A percentile compares a stretch with the other conserved stretches of the same genome.
Conservation (phyloP, 2,329 filamentous ascomycete species). For the Gaeumannomyces tritici region DNA sequence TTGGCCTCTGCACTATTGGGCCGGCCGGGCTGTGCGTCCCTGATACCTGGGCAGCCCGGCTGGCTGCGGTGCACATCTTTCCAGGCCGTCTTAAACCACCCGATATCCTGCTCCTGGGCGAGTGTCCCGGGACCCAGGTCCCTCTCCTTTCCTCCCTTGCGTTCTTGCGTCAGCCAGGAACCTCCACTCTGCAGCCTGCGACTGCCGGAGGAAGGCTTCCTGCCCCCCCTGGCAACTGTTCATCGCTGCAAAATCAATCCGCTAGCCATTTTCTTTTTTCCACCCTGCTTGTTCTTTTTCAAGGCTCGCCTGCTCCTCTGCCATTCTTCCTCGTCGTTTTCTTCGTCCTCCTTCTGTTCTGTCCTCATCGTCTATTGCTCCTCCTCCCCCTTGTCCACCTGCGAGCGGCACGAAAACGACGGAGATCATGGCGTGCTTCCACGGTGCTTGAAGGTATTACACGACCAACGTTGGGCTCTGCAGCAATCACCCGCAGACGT, state of each 20-base stretch:
- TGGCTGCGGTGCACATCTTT: not conserved
- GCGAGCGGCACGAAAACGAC: not conserved
- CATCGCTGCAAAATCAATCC: not conserved
- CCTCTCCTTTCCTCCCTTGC: not conserved
- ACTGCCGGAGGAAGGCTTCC: not conserved
- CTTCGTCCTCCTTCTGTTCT: not conserved
- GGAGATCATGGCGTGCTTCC: slow-evolving; percentile 4
- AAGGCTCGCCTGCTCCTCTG: slow-evolving; percentile 4
- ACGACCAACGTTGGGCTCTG: slow-evolving; percentile 13
- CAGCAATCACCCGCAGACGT: not conserved
- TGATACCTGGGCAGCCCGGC: not conserved
- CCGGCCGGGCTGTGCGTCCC: not conserved
- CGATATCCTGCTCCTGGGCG: not conserved
- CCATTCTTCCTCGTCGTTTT: not conserved
- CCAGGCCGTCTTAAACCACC: not conserved
- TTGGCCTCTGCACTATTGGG: not conserved
- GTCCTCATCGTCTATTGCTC: not conserved
- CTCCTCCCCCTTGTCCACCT: not conserved
- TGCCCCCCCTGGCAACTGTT: not conserved
- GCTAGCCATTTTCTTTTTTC: not conserved
- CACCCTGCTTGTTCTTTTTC: not conserved
- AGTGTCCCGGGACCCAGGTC: not conserved
- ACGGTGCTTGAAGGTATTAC: slow-evolving; percentile 23
- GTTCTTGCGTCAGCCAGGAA: not conserved
- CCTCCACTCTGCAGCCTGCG: not conserved